Base-by-base conservation (phyloP, 108 stramenopile genomes). In the Stephanodiscus minutulus region DNA sequence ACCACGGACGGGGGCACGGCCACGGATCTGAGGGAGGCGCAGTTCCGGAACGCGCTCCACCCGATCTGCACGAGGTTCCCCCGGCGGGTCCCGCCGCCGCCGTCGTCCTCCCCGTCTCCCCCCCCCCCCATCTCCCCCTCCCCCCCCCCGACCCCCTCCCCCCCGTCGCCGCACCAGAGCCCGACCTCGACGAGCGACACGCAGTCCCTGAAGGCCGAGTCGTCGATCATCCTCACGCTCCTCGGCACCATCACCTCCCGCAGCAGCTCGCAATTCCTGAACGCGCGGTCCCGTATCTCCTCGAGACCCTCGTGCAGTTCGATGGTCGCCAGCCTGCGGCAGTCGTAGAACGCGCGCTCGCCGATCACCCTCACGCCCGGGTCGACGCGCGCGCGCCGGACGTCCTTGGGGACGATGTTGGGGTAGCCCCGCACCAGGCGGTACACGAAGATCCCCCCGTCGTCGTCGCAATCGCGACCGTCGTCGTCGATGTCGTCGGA, bases 11-110 rank as follows among this genome's bases (percentile, higher is more conserved):
- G 12, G 10, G 62, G 62, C 1, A 64, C 46, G 41, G 15, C 6
- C 15, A 64, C 0, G 10, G n/a, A 0, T 3, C 28, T n/a, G 6
- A 64, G 18, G 9, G 43, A 27, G n/a, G 2, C 20, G n/a, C 62
- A 64, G n/a, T 33, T 33, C 7, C 31, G 9, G 18, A 64, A 64
- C 13, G 62, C 62, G n/a, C 62, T 43, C 62, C 62, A 64, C 15
- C 62, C 62, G 31, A 64, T 64, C 31, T 64, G 62, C 0, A 64
- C 62, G 10, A 64, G 47, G 17, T 53, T 53, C 22, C 25, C 25
- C 52, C 9, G 6, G 2, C 24, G 11, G 12, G 1, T 25, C 52
- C 22, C 29, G 1, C 1, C 25, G 10, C 22, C 52, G 0, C 25
- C 25, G 4, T 53, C 25, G 20, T 25, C 11, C 0, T 53, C 25